Percentiles rank a stretch among this genome's conserved stretches.
phyloP scores from a whole-genome alignment of 208 protist genomes.

The Eutreptiella sp. region DNA sequence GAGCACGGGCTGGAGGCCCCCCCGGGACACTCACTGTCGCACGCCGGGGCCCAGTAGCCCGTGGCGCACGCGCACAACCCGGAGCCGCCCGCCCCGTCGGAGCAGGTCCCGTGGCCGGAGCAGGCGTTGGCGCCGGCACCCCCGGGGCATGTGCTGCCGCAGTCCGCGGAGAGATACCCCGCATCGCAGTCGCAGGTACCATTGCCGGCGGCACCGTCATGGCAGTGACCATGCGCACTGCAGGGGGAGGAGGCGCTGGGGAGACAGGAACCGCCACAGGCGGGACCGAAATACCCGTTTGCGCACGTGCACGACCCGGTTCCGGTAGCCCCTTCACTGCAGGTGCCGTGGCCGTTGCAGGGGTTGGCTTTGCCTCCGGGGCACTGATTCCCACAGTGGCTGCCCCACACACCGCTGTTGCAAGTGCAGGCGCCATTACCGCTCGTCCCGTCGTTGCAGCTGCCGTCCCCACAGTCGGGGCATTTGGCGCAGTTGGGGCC shows the following conservation, averaged over 20 bases:
- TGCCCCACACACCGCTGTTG: constrained; percentile 9
- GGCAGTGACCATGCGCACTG: constrained; percentile 9
- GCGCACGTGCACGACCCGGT: constrained; percentile 22
- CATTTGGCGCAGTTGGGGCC: not conserved
- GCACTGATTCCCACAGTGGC: constrained; percentile 15
- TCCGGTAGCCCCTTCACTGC: too few species aligned
- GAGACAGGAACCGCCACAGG: constrained; percentile 7
- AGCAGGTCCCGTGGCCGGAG: constrained; percentile 9
- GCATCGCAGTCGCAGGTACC: constrained; percentile 14
- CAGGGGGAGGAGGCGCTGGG: not conserved
- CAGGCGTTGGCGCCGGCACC: constrained; percentile 2
- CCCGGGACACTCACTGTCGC: constrained; percentile 19
- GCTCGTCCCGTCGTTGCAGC: constrained; percentile 1
- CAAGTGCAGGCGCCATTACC: constrained; percentile 7
- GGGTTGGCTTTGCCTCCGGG: too few species aligned
- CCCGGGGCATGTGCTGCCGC: constrained; percentile 10
- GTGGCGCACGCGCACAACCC: constrained; percentile 16
- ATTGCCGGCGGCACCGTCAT: constrained; percentile 5
- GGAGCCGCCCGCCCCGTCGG: constrained; percentile 6
- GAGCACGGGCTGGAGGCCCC: constrained; percentile 27
- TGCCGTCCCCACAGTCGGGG: too few species aligned
- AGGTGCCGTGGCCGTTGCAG: too few species aligned
- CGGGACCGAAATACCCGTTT: not conserved
- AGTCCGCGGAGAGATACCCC: not conserved
- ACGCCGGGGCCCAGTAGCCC: constrained; percentile 18